These are phyloP conservation scores for Kappamyces sp. DNA, from an alignment of 192 early-diverging fungal genomes.

Conservation along the genomic window DNA sequence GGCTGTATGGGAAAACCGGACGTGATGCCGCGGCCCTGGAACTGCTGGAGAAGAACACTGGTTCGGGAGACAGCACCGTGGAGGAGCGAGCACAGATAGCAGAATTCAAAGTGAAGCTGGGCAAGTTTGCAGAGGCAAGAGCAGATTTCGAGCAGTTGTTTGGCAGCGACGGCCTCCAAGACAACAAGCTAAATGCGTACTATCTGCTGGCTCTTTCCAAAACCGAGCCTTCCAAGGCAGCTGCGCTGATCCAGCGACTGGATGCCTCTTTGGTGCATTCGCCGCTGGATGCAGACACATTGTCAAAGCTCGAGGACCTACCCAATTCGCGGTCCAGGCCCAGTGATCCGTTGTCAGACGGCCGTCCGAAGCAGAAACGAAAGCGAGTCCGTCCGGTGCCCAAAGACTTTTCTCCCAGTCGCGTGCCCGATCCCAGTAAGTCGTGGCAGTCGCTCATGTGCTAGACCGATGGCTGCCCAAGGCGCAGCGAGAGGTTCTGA, in stretches of 20 bases:
- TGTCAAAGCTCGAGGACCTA: neutral
- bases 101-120: conserved; percentile 9
- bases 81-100: conserved; percentile 5
- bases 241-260: neutral
- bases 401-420: conserved; percentile 9
- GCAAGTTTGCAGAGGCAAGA: conserved; percentile 1
- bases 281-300: neutral
- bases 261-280: neutral
- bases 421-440: neutral
- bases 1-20: neutral
- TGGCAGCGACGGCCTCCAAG: neutral
- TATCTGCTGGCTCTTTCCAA: conserved; percentile 5
- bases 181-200: conserved; percentile 2
- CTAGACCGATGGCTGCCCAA: conserved; percentile 14
- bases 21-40: neutral
- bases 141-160: conserved; percentile 13
- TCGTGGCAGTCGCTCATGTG: too few relatives aligned
- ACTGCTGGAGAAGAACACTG: neutral
- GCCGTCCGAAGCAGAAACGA: conserved; percentile 7
- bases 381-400: neutral
- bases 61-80: neutral
- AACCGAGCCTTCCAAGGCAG: neutral
- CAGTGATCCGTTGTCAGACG: conserved; percentile 1
- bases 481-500: neutral
- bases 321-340: neutral